Evolutionary conservation across 2,329 filamentous ascomycete genomes (phyloP), one percentile per base, ranked within the genome.

Genomic region (Ramichloridium luteum): DNA sequence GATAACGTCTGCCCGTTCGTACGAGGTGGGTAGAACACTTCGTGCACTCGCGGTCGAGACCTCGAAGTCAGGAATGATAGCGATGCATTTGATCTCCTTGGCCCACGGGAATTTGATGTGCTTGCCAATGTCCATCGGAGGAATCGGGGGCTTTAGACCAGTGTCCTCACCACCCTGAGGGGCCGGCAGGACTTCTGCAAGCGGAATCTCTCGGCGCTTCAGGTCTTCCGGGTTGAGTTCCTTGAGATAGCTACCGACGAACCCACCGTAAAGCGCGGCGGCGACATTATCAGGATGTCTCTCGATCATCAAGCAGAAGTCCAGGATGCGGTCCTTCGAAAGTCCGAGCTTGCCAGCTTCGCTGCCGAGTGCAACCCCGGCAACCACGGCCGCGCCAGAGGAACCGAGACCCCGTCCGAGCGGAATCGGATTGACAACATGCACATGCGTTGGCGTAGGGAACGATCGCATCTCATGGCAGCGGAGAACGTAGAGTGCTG

Each of bases 291-390:
- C 85, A 8, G 85, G 85, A 57, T 93, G 85, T 43, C 84, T 75
- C 60, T 93, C 55, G 58, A 94, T 93, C 90, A 98, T 98, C 45
- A 98, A 67, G 54, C 84, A 93, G 57, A 85, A 98, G 60, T 98
- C 90, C 48, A 98, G 77, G 54, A 98, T 72, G 23, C 90, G 71
- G 43, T 83, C 80, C 49, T 82, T 77, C 36, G 73, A 74, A 41
- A 98, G 64, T 27, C 77, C 67, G 39, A 98, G 68, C 17, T 78
- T 70, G 22, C 86, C 88, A 28, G 90, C 80, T 56, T 92, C 79
- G 61, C 90, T 93, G 25, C 79, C 90, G 27, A 98, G 68, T 57
- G 85, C 74, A n/a, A 94, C 88, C 43, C 90, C 90, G 1, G 85
- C 90, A 5, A 96, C 90, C 12, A 96, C 88, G 6, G 90, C 90